Conservation (phyloP, 2,329 filamentous ascomycete species). For the Aspergillus sp. region DNA sequence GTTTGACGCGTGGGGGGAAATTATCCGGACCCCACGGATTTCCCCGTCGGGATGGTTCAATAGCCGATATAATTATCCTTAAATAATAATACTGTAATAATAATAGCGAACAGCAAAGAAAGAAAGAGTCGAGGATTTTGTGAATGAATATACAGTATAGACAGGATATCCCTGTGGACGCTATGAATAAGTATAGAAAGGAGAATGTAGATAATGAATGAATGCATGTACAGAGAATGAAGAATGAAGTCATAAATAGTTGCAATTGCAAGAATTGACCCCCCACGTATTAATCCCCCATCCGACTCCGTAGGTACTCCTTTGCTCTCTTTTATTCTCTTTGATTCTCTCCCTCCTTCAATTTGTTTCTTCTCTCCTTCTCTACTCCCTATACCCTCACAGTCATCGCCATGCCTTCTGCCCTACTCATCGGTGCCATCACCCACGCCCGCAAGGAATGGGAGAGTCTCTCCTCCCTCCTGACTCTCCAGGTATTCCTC, state of each 20-base stretch:
- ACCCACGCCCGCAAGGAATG: constrained; percentile 44
- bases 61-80: constrained; percentile 16
- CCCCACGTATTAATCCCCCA: background rate
- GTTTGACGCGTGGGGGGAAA: constrained; percentile 6
- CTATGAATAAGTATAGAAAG: no score
- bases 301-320: background rate
- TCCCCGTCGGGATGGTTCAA: constrained; percentile 5
- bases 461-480: constrained; percentile 39
- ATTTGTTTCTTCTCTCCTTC: background rate
- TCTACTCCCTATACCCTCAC: background rate
- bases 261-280: background rate
- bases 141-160: no score
- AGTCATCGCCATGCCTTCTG: constrained; percentile 33
- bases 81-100: no score
- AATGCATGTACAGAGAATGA: no score
- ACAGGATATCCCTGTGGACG: no score
- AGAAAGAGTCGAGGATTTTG: no score
- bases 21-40: no score
- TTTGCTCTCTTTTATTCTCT: background rate
- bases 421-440: constrained; percentile 46
- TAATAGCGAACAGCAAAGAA: no score
- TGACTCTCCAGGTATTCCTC: constrained; percentile 38
- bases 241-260: background rate
- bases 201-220: no score
- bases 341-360: background rate